Evolutionary conservation across 2,329 filamentous ascomycete species (phyloP), one percentile per base, ranked within the genome.

Genomic region (Colletotrichum eleusines): DNA sequence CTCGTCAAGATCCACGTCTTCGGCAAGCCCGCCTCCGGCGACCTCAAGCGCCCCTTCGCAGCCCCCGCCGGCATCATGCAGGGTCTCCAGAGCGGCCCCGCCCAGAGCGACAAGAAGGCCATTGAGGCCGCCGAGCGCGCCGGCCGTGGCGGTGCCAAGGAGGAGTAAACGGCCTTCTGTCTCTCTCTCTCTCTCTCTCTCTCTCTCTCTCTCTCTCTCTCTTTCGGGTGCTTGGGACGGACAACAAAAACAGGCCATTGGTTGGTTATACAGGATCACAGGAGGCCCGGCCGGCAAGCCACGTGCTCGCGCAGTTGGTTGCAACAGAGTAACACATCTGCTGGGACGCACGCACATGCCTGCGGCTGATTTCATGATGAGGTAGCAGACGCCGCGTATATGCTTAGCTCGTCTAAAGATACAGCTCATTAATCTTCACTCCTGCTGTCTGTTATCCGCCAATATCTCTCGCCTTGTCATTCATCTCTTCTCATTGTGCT

Each of bases 11-110:
- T 99, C 79, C 93, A 98, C 84, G 76, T 99, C 74, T 92, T 95
- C 74, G 95, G 95, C 78, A 87, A 96, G 82, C 90, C 95, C 48
- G 95, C 96, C 50, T 89, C 86, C 69, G 96, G 95, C 65, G 96
- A 99, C 74, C 89, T 99, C 76, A 96, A 97, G 89, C 89, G 96
- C 73, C 96, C 96, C 74, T 99, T 97, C 92, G 99, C 98, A 91
- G 88, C 90, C 61, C 83, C 88, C 72, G 91, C 88, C 72, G 94
- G 95, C 63, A 88, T 98, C 81, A 94, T 97, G 92, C 90, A 89
- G 76, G 90, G 91, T 72, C 89, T 95, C 81, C 88, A 91, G 83
- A 88, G 89, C 74, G 89, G 89, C 38, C 88, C 92, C 76, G 89
- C 92, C 75, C 94, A 97, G 88, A 97, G 93, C 80, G 96, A 99